Percentiles rank a stretch among this genome's conserved stretches.
Evolutionary conservation across 169 alveolate genomes (phyloP).

Genomic region (Babesia bigemina): DNA sequence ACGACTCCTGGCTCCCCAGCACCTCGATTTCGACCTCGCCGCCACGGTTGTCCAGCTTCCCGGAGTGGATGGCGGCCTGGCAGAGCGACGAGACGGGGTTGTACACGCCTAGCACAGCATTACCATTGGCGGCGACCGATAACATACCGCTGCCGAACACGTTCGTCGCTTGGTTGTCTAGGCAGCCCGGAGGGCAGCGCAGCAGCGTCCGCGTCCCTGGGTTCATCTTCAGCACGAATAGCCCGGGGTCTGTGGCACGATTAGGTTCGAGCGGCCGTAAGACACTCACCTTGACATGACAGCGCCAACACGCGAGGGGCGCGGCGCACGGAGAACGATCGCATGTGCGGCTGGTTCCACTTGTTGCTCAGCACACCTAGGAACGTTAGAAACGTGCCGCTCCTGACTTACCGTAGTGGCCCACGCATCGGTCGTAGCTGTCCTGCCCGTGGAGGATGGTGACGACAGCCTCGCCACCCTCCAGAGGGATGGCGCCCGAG

Average conservation of each 20-base stretch:
- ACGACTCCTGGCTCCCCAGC: conserved; percentile 62
- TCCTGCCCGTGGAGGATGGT: conserved; percentile 71
- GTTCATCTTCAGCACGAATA: conserved; percentile 74
- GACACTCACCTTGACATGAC: conserved; percentile 58
- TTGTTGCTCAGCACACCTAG: conserved; percentile 54
- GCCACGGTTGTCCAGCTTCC: conserved; percentile 65
- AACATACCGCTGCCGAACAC: conserved; percentile 71
- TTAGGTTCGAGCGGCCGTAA: not conserved
- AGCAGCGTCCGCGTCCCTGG: conserved; percentile 74
- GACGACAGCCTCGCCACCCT: conserved; percentile 73
- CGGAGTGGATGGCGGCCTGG: conserved; percentile 87
- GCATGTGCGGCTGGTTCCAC: conserved; percentile 72
- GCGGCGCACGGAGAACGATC: conserved; percentile 79
- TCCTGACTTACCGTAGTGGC: conserved; percentile 72
- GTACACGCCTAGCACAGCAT: conserved; percentile 72
- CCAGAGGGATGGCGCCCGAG: conserved; percentile 73
- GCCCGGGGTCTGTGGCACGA: conserved; percentile 66
- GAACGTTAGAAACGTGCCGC: conserved; percentile 13
- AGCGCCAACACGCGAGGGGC: conserved; percentile 73
- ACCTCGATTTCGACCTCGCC: conserved; percentile 76
- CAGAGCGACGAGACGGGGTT: conserved; percentile 85
- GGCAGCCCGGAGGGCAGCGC: conserved; percentile 84
- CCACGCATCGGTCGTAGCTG: conserved; percentile 72
- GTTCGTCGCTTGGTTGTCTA: conserved; percentile 59
- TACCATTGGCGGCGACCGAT: not conserved